Conservation (phyloP, 1,284 basidiomycete genomes). For the Agaricales sp. region DNA sequence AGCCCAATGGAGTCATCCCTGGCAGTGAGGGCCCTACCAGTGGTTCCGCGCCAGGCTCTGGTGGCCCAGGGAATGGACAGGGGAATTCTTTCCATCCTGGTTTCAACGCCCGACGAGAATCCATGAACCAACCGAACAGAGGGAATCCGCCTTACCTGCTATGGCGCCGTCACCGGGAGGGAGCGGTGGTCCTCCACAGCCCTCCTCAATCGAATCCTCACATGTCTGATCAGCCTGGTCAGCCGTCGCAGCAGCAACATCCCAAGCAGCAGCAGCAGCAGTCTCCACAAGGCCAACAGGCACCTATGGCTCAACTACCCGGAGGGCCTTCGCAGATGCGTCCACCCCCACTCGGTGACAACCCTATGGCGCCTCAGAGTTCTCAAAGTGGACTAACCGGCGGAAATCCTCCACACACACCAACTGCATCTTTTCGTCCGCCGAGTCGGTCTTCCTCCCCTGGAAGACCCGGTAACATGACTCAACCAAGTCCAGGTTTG, state of each 20-base stretch:
- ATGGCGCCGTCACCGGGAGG: neutral
- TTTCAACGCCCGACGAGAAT: neutral
- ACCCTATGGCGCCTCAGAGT: neutral
- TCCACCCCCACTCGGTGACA: neutral
- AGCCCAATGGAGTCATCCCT: neutral
- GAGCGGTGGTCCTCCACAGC: neutral
- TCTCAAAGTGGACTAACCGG: neutral
- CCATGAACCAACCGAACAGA: neutral
- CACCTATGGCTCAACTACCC: neutral
- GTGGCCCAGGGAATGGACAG: neutral
- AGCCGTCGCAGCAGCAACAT: neutral
- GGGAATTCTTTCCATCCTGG: neutral
- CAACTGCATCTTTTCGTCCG: neutral
- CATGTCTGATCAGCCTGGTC: neutral
- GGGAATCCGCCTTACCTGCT: neutral
- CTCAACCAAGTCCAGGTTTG: conserved; percentile 3
- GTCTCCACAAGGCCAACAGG: neutral
- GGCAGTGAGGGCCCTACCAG: neutral
- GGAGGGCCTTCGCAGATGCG: neutral
- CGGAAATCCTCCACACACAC: neutral
- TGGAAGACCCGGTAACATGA: neutral
- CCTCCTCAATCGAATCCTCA: neutral
- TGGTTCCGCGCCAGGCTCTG: neutral
- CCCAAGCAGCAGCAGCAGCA: neutral
- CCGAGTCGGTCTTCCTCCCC: neutral